Conservation (phyloP, 2,329 filamentous ascomycete species). For the Alternaria triticina region DNA sequence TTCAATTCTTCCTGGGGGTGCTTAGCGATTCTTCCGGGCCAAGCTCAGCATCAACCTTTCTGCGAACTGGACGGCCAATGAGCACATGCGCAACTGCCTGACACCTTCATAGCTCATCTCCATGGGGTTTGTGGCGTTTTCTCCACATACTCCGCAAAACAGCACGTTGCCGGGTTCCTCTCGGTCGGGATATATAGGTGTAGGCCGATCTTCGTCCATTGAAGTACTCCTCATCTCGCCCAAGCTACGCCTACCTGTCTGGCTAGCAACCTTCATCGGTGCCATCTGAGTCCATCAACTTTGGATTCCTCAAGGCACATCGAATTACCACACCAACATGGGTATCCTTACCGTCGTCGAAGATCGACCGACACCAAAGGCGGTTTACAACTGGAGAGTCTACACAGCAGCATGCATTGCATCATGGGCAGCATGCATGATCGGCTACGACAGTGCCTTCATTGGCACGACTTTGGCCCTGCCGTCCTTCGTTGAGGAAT, state of each 20-base stretch:
- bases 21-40: constrained; percentile 12
- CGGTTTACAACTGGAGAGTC: constrained; percentile 66
- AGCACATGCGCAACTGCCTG: not conserved
- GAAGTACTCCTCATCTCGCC: not conserved
- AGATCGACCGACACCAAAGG: constrained; percentile 60
- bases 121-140: constrained; percentile 30
- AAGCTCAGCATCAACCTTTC: constrained; percentile 4
- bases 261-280: not conserved
- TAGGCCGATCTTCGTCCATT: constrained; percentile 5
- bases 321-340: constrained; percentile 26
- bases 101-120: constrained; percentile 9
- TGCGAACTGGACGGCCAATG: constrained; percentile 2
- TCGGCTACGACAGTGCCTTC: constrained; percentile 74
- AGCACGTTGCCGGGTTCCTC: constrained; percentile 4
- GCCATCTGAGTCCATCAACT: not conserved
- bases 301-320: not conserved
- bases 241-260: constrained; percentile 1
- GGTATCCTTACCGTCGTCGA: constrained; percentile 45
- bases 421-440: constrained; percentile 65
- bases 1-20: not conserved
- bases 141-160: constrained; percentile 22
- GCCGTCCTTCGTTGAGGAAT: constrained; percentile 72
- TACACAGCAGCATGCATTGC: constrained; percentile 62
- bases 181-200: constrained; percentile 16
- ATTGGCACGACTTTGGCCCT: constrained; percentile 77